Percentiles rank a stretch among this genome's conserved stretches.
These are phyloP conservation scores for Papilionanthe hybrid DNA, from an alignment of 116 monocot genomes.

Conservation along the genomic window DNA sequence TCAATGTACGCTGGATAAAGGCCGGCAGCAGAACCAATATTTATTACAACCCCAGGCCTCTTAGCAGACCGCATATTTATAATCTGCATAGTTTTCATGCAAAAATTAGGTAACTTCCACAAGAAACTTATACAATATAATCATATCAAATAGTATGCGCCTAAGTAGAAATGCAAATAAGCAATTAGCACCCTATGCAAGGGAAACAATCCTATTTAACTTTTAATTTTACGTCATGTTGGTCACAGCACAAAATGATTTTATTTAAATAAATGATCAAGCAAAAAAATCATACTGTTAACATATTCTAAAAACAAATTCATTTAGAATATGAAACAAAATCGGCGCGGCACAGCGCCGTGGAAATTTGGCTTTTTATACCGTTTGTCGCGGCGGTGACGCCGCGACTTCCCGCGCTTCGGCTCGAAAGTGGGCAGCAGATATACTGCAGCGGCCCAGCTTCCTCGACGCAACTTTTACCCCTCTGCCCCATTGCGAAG, in stretches of 20 bases:
- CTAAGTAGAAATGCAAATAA: neutral
- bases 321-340: neutral
- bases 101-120: neutral
- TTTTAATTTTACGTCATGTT: neutral
- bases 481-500: too few relatives aligned
- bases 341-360: too few relatives aligned
- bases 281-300: neutral
- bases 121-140: neutral
- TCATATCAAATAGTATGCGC: neutral
- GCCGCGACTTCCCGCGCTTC: too few relatives aligned
- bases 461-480: too few relatives aligned
- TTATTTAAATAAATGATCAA: neutral
- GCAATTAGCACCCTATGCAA: neutral
- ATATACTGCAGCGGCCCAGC: too few relatives aligned
- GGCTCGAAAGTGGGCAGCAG: too few relatives aligned
- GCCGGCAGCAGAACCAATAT: constrained; percentile 80
- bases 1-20: constrained; percentile 63
- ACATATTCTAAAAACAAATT: neutral
- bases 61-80: constrained; percentile 50
- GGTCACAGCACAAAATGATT: neutral
- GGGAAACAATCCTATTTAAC: neutral
- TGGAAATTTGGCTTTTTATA: too few relatives aligned
- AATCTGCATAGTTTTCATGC: constrained; percentile 40
- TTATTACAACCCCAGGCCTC: constrained; percentile 72
- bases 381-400: too few relatives aligned